These are phyloP conservation scores for Xylariales sp. DNA, from an alignment of 2,329 filamentous ascomycete species.

Conservation along the genomic window DNA sequence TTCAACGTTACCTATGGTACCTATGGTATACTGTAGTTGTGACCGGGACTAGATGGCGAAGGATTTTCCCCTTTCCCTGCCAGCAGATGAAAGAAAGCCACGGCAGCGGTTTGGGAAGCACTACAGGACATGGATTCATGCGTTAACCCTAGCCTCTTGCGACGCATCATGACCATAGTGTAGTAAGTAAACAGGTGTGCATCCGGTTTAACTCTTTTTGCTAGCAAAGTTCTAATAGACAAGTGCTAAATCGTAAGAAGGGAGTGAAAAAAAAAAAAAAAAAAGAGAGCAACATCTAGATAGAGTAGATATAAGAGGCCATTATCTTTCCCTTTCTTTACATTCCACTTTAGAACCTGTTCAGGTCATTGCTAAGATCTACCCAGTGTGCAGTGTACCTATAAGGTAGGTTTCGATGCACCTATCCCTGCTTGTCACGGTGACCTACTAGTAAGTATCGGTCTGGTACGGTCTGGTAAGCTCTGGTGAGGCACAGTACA, in stretches of 20 bases:
- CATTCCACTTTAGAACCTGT: not conserved
- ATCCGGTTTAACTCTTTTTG: conserved; percentile 1
- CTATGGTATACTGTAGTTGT: not conserved
- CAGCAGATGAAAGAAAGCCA: conserved; percentile 31
- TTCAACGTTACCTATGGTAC: not conserved
- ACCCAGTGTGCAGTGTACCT: conserved; percentile 18
- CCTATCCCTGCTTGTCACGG: conserved; percentile 31
- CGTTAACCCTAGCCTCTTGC: conserved; percentile 32
- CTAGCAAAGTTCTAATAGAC: not conserved
- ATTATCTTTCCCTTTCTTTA: not conserved
- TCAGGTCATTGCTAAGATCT: too few relatives aligned
- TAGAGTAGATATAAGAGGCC: not conserved
- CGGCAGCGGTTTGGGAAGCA: conserved; percentile 35
- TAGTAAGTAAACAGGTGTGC: not conserved
- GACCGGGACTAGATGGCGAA: conserved; percentile 35
- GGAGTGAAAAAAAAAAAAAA: not conserved
- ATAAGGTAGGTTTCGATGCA: conserved; percentile 22
- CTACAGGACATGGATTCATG: conserved; percentile 37
- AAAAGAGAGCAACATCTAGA: not conserved
- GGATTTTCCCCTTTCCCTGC: conserved; percentile 30
- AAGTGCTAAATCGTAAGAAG: not conserved
- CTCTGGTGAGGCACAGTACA: conserved; percentile 11
- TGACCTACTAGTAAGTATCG: conserved; percentile 16
- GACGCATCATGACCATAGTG: conserved; percentile 16
- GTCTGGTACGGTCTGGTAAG: conserved; percentile 5